Evolutionary conservation across 805 yeast species (phyloP), one percentile per base, ranked within the genome.

Genomic region (Scheffersomyces amazonensis): DNA sequence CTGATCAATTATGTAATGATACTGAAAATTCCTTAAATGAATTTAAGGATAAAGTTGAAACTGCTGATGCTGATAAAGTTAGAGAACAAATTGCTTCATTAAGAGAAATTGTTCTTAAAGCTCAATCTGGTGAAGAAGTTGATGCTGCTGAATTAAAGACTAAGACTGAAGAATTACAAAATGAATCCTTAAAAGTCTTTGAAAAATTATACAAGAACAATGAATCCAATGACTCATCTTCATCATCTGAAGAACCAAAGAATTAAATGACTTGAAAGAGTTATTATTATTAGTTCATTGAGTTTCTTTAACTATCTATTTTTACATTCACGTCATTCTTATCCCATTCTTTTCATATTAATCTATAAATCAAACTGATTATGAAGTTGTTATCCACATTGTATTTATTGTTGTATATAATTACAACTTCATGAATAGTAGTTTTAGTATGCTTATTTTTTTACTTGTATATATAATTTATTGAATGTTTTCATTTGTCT

Each of bases 161-260:
- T 52, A 77, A 80, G 75, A 79, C 87, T 50, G 88, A 83, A 48
- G 86, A 80, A 56, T 71, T 85, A 62, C 90, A 85, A 70, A 78
- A 71, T 55, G 75, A 83, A 52, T 80, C 91, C 13, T 74, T 86
- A 71, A 81, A 81, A 64, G 75, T 85, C 50, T 84, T 86, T 60
- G 87, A 82, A 68, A 80, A 83, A 73, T 68, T 81, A 54, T 59
- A 60, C 52, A 60, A 60, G 45, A 52, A 56, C 51, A 52, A 52
- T 37, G 58, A 52, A 25, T 43, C 45, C 45, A 46, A 42, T 29
- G 39, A 37, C 34, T 39, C 43, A 25, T 47, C 41, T 16, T 44
- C 52, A 19, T 27, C 38, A 31, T 46, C 56, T 25, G 56, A 50
- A 46, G 53, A 54, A 47, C 60, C 60, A 51, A 55, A 56, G 47